Base-by-base conservation (phyloP, 2,329 filamentous ascomycete genomes). In the Myotisia sp. region DNA sequence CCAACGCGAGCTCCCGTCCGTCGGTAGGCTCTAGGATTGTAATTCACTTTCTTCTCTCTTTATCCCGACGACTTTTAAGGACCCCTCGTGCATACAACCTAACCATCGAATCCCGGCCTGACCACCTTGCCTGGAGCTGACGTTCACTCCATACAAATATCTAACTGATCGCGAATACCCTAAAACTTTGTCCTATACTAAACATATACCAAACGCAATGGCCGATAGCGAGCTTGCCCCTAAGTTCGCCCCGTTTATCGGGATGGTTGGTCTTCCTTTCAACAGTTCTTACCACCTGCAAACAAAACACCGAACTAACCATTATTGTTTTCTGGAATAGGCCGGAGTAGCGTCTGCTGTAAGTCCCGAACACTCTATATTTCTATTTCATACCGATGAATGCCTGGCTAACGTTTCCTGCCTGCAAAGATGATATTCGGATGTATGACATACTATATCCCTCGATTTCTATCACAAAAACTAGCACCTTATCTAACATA, bases 211-310 rank as follows among this genome's bases (percentile, higher is more conserved):
- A n/a, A 27, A 46, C 49, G 59, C 38, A 40, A 62, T 63, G 58
- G 52, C 54, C 30, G 58, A 59, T 40, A 68, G 61, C 42, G 66
- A 70, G 40, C 55, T 65, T 41, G 58, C 71, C 37, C 74, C 74
- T 44, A 71, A 70, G 56, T 77, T 76, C 50, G 73, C 74, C 49
- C 72, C 73, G 30, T 78, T 78, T 62, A 66, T 78, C 50, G 74
- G 74, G 55, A 77, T 78, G 68, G 71, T 74, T 59, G 55, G 67
- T 64, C 14, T 18, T 33, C 16, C 10, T 14, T 9, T 29, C 36
- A 26, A 23, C 16, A 10, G 9, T 33, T 28, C 10, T 5, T 29
- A 33, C 37, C 35, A 41, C 21, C 53, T 58, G 43, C 24, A 6
- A 14, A 59, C 46, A 26, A 29, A 14, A 59, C 46, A 26, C 27